Evolutionary conservation across 176 grass and related monocot species (phyloP).

Genomic region (Tillandsia leiboldiana): DNA sequence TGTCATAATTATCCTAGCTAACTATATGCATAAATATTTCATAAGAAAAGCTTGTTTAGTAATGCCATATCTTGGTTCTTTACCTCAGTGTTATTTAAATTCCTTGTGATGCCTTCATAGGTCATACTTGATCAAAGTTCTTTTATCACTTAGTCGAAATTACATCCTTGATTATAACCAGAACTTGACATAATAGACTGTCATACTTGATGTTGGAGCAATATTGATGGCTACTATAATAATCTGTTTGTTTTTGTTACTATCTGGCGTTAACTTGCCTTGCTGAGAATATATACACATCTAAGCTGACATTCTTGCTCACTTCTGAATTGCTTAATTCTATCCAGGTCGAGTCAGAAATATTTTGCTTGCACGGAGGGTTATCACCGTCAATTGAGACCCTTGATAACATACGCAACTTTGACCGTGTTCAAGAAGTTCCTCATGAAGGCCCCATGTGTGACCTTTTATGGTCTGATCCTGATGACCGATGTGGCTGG

Average conservation of each 20-base stretch:
- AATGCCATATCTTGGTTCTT: background rate
- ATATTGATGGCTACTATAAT: background rate
- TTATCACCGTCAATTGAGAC: constrained; percentile 93
- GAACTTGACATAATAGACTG: background rate
- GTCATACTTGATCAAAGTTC: background rate
- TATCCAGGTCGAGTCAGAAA: constrained; percentile 85
- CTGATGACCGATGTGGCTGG: constrained; percentile 92
- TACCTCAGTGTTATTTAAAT: background rate
- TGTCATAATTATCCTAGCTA: background rate
- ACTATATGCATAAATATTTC: no score
- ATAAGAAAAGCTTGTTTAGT: background rate
- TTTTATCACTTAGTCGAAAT: background rate
- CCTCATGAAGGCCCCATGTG: constrained; percentile 98
- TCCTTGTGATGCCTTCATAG: background rate
- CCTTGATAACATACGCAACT: constrained; percentile 89
- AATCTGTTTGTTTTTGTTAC: background rate
- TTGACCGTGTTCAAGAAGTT: constrained; percentile 91
- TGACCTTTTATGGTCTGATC: constrained; percentile 97
- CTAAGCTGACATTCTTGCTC: background rate
- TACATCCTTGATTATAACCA: no score
- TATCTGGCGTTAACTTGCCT: no score
- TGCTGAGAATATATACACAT: no score
- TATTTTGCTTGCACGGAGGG: constrained; percentile 96
- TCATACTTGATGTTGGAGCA: background rate
- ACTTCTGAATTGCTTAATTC: background rate